Base-by-base conservation (phyloP, 805 yeast genomes). In the Saccharomyces eubayanus region DNA sequence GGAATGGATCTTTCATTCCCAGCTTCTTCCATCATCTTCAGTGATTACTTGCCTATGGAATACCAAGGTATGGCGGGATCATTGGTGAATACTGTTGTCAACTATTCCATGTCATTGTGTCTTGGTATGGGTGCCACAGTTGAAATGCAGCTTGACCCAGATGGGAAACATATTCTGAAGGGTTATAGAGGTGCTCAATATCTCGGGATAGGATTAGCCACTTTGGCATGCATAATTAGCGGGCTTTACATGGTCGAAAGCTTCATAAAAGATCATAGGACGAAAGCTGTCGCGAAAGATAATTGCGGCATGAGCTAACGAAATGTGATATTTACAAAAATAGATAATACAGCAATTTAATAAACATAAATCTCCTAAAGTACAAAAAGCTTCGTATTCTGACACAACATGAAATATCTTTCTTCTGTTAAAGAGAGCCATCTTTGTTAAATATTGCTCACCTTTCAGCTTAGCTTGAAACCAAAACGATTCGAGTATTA, bases 1-100 rank as follows among this genome's bases (percentile, higher is more conserved):
- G 95, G 89, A 2, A 85, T 87, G 90, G 92, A 87, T 65, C 71
- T 83, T 65, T 81, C 87, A 28, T 87, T 85, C 66, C 92, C 94
- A 0, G 84, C 91, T 0, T 83, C 87, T 0, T 80, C 89, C 0
- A 74, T 86, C 49, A 76, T 84, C 12, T 66, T 86, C 46, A 78
- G 85, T 6, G 82, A 82, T 55, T 72, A 71, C 48, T 71, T 86
- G 40, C 90, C 91, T 0, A 66, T 73, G 49, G 73, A 77, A 54
- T 81, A 83, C 59, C 94, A 87, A 68, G 94, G 92, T 8, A 80
- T 84, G 77, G 91, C 90, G 0, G 90, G 89, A 0, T 83, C 89
- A 0, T 70, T 87, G 50, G 83, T 85, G 4, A 76, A 84, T 21
- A 85, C 94, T 0, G 81, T 84, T 59, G 81, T 84, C 11, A 87